Evolutionary conservation across 225 moss, liverwort and hornwort species (phyloP).

Genomic region (Pseudoscleropodium purum): DNA sequence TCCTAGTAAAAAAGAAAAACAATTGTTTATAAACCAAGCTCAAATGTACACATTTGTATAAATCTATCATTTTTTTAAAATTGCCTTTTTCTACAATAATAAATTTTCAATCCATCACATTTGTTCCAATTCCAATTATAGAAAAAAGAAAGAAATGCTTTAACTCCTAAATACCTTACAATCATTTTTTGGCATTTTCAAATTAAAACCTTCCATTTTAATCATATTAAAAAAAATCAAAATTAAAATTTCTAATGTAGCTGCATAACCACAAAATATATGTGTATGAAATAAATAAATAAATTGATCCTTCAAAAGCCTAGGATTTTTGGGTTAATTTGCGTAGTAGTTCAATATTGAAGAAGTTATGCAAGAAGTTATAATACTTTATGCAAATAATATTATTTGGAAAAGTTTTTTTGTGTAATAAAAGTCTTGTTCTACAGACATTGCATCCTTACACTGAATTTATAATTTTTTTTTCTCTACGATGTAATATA

Average conservation of each 20-base stretch:
- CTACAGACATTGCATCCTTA: too few relatives aligned
- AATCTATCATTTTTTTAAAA: not conserved
- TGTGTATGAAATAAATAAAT: not conserved
- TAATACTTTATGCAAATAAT: not conserved
- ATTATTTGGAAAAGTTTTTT: too few relatives aligned
- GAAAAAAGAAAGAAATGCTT: not conserved
- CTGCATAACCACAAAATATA: too few relatives aligned
- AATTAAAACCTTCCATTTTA: not conserved
- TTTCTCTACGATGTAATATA: not conserved
- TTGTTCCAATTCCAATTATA: not conserved
- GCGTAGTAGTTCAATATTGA: not conserved
- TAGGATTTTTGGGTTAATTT: not conserved
- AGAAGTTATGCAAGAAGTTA: not conserved
- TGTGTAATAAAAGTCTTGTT: not conserved
- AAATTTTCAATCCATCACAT: not conserved
- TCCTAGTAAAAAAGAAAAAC: not conserved
- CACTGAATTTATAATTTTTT: not conserved
- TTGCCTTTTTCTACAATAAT: not conserved
- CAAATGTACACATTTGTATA: not conserved
- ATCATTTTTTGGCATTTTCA: not conserved
- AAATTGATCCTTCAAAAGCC: not conserved
- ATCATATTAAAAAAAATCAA: not conserved
- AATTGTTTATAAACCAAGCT: not conserved
- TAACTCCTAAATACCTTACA: not conserved
- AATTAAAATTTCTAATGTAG: too few relatives aligned